phyloP scores from a whole-genome alignment of 495 filamentous ascomycete species.

The Apodospora peruviana region DNA sequence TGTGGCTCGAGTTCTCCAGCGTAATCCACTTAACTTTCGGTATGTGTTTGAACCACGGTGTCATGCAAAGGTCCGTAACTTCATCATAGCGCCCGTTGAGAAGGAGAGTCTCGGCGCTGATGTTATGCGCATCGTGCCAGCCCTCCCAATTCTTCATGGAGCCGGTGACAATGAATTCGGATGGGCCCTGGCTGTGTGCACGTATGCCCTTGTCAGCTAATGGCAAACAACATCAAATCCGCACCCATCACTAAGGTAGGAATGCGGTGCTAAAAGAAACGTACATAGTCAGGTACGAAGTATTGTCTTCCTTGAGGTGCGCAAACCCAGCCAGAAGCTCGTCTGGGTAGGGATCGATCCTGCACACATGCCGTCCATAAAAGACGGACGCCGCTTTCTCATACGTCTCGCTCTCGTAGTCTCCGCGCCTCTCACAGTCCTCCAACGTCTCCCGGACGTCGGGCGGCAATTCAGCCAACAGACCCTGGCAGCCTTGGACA shows the following conservation, averaged over 20 bases:
- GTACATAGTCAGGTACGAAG: constrained; percentile 1
- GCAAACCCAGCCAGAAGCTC: not conserved
- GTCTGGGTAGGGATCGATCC: not conserved
- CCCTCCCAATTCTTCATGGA: not conserved
- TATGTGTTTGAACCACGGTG: not conserved
- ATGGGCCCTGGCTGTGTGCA: not conserved
- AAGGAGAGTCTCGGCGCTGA: not conserved
- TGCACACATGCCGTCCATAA: constrained; percentile 1
- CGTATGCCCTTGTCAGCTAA: not conserved
- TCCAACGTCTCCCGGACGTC: not conserved
- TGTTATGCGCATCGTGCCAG: not conserved
- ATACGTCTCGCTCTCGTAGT: not conserved
- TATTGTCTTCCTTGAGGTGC: not conserved
- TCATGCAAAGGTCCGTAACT: not conserved
- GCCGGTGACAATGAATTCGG: not conserved
- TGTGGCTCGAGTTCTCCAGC: not conserved
- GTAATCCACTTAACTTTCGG: constrained; percentile 2
- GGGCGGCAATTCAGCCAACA: not conserved
- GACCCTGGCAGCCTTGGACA: not conserved
- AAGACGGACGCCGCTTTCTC: not conserved
- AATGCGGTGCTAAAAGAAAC: not conserved
- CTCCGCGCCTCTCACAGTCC: not conserved
- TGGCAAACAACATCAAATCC: too few relatives aligned
- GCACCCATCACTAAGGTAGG: not conserved
- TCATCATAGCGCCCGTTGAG: not conserved